These are phyloP conservation scores for Candida cerambycidarum DNA, from an alignment of 805 yeast species.

Conservation along the genomic window DNA sequence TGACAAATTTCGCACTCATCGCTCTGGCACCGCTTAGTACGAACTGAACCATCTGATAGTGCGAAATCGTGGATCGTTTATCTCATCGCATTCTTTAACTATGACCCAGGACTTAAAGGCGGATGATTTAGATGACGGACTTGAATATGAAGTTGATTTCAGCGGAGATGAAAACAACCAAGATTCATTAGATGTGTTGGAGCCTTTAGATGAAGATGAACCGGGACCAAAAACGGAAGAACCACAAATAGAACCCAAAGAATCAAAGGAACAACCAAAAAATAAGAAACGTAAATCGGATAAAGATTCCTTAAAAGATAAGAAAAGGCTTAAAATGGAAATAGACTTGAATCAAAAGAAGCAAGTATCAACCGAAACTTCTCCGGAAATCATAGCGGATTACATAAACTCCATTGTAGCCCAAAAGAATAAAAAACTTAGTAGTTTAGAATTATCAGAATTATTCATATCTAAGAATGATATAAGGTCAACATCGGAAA, in stretches of 20 bases:
- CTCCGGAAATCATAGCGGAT: conserved; percentile 65
- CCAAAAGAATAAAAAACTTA: conserved; percentile 59
- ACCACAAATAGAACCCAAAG: no score
- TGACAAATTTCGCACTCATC: conserved; percentile 1
- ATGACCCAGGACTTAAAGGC: conserved; percentile 24
- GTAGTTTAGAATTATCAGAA: conserved; percentile 75
- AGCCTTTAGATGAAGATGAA: conserved; percentile 14
- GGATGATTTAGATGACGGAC: conserved; percentile 81
- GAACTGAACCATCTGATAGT: no score
- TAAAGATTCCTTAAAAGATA: conserved; percentile 52
- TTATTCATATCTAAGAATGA: conserved; percentile 54
- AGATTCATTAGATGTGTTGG: conserved; percentile 5
- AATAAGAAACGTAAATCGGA: conserved; percentile 18
- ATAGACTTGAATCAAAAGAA: conserved; percentile 60
- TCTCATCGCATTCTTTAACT: conserved; percentile 9
- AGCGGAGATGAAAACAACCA: conserved; percentile 11
- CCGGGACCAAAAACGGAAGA: not conserved
- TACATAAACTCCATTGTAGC: conserved; percentile 62
- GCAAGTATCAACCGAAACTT: conserved; percentile 47
- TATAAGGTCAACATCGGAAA: conserved; percentile 63
- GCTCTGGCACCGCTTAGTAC: not conserved
- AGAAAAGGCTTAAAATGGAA: conserved; percentile 68
- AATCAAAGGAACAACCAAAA: no score
- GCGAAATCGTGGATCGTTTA: not conserved
- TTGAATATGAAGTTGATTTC: conserved; percentile 54